Evolutionary conservation across 2,329 filamentous ascomycete genomes (phyloP).

Genomic region (Leptographium radiaticola): DNA sequence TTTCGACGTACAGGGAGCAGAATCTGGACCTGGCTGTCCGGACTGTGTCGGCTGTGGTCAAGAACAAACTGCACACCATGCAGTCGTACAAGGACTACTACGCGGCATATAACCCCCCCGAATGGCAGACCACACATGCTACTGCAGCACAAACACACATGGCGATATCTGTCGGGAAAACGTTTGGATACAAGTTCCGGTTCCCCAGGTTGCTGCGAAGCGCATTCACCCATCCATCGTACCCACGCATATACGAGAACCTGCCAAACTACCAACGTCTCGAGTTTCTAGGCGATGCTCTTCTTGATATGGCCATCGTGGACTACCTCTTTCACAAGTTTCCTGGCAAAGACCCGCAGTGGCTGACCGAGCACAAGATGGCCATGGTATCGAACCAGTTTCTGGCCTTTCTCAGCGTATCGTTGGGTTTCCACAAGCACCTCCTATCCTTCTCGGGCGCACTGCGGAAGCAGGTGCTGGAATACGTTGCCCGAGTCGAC

Average conservation of each 20-base stretch:
- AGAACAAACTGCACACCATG: constrained; percentile 56
- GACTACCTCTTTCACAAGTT: constrained; percentile 68
- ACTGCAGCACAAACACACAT: constrained; percentile 59
- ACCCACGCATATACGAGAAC: constrained; percentile 59
- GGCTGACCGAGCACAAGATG: constrained; percentile 98
- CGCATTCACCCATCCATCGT: constrained; percentile 81
- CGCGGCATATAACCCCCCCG: constrained; percentile 51
- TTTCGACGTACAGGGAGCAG: constrained; percentile 28
- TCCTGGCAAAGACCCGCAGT: constrained; percentile 76
- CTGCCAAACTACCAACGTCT: constrained; percentile 82
- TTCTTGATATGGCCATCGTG: constrained; percentile 77
- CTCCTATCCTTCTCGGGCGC: constrained; percentile 41
- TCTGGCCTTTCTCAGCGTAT: constrained; percentile 66
- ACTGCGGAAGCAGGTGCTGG: constrained; percentile 31
- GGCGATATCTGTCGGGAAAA: constrained; percentile 46
- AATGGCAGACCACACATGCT: constrained; percentile 51
- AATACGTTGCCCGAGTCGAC: constrained; percentile 45
- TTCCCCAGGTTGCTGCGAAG: constrained; percentile 67
- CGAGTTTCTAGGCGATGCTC: constrained; percentile 81
- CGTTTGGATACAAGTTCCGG: constrained; percentile 51
- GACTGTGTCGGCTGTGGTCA: constrained; percentile 57
- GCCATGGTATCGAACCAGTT: constrained; percentile 99
- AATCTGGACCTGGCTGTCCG: constrained; percentile 45
- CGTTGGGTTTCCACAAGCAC: constrained; percentile 64
- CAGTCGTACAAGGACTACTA: constrained; percentile 61